A percentile compares a stretch with the other conserved stretches of the same genome.
These are phyloP conservation scores for Primulina eburnea DNA, from an alignment of 257 asterid species.

Conservation along the genomic window DNA sequence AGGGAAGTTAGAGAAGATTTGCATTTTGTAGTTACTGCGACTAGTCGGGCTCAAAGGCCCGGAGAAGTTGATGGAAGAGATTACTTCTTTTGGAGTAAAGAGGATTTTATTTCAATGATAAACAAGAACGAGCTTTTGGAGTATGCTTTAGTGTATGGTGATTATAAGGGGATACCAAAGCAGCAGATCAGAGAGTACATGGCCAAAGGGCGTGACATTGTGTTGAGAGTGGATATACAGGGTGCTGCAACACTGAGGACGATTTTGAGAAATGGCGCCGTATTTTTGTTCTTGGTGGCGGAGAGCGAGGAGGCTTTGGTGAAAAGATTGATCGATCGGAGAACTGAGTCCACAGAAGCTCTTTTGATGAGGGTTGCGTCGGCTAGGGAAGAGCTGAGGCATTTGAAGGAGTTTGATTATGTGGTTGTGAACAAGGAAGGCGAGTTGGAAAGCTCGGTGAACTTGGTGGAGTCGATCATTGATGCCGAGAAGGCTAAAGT, in stretches of 20 bases:
- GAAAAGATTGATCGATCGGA: constrained; percentile 79
- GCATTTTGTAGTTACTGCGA: constrained; percentile 90
- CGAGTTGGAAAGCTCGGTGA: constrained; percentile 70
- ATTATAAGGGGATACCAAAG: constrained; percentile 79
- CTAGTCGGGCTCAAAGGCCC: constrained; percentile 58
- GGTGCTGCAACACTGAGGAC: constrained; percentile 77
- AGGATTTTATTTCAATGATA: constrained; percentile 72
- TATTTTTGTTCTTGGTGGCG: constrained; percentile 78
- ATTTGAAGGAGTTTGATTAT: constrained; percentile 75
- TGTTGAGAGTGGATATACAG: constrained; percentile 89
- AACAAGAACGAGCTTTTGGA: constrained; percentile 71
- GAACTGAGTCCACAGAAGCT: constrained; percentile 70
- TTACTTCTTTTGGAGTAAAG: constrained; percentile 68
- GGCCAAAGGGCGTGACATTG: constrained; percentile 80
- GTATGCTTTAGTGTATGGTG: constrained; percentile 96
- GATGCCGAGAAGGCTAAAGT: constrained; percentile 96
- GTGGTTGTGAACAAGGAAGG: constrained; percentile 92
- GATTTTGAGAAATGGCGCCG: constrained; percentile 57
- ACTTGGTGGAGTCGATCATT: constrained; percentile 70
- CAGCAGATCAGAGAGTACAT: constrained; percentile 79
- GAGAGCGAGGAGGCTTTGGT: constrained; percentile 97
- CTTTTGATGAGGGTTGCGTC: constrained; percentile 78
- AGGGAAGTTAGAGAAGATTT: constrained; percentile 66
- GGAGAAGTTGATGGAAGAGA: constrained; percentile 88
- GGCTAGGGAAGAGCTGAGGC: constrained; percentile 83